These are phyloP conservation scores for Cyclaneusma minus DNA, from an alignment of 2,329 filamentous ascomycete genomes.

Conservation along the genomic window DNA sequence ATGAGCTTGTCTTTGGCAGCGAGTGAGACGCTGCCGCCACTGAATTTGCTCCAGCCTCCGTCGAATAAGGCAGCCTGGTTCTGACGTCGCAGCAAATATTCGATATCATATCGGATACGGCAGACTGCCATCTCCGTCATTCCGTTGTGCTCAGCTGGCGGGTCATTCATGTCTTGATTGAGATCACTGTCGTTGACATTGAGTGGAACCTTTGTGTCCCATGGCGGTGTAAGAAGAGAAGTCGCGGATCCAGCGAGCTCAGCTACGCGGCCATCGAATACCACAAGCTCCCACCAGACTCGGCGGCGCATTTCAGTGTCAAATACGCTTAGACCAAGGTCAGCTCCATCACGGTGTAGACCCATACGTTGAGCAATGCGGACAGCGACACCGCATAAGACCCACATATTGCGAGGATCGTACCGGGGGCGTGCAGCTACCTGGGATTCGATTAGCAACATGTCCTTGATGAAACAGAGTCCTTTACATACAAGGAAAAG, in stretches of 20 bases:
- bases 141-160: constrained; percentile 30
- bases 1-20: constrained; percentile 14
- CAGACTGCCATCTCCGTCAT: constrained; percentile 46
- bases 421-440: no score
- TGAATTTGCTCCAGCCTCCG: constrained; percentile 9
- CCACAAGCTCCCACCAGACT: constrained; percentile 57
- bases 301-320: constrained; percentile 57
- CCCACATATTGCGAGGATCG: constrained; percentile 43
- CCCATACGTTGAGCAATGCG: constrained; percentile 54
- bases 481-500: constrained; percentile 41
- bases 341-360: constrained; percentile 45
- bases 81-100: constrained; percentile 22
- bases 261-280: constrained; percentile 52
- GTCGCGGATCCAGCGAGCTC: constrained; percentile 42
- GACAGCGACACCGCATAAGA: constrained; percentile 47
- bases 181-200: constrained; percentile 48
- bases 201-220: constrained; percentile 40
- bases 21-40: constrained; percentile 3
- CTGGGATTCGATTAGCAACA: constrained; percentile 35
- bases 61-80: constrained; percentile 5
- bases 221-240: constrained; percentile 22
- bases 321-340: constrained; percentile 30
- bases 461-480: constrained; percentile 20
- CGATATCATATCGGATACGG: constrained; percentile 39
- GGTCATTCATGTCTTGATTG: constrained; percentile 37